Evolutionary conservation across 2,329 filamentous ascomycete species (phyloP), one percentile per base, ranked within the genome.

Genomic region (Epichloe gansuensis): DNA sequence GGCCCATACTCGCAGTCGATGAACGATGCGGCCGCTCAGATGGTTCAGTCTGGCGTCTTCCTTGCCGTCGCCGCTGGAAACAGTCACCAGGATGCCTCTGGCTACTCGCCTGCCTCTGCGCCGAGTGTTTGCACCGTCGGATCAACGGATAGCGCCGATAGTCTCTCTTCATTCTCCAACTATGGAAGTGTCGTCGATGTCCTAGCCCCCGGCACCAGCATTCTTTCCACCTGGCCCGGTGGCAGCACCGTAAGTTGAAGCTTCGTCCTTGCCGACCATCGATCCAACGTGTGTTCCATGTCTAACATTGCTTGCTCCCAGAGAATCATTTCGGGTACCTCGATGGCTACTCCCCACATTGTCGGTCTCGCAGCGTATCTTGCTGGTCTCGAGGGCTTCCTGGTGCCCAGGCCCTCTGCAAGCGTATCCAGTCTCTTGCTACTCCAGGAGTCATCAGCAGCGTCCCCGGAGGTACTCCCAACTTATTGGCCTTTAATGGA

Each of bases 21-120:
- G 57, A 81, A 80, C 70, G 63, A 61, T 17, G 77, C 77, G 9
- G 75, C 78, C 9, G 68, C 67, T 28, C 66, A 65, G 52, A 68
- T 77, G 34, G 67, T 75, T 56, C 58, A 59, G 11, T 64, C 67
- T 0, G 77, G 76, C 12, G 66, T 79, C 53, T 76, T 78, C 59
- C 67, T 79, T 38, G 76, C 72, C 48, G 76, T 79, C 11, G 78
- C 78, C 2, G 78, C 77, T 17, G 78, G 78, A 44, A 81, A 81
- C 60, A 65, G 69, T 7, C 67, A 65, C 51, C 58, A 58, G 23
- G 67, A 78, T 54, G 74, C 75, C 1, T 57, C 63, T 21, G 65
- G 64, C 56, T 71, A 61, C 51, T 78, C 75, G 1, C 75, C 75
- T 2, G 73, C 75, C 23, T 76, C 72, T 0, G 73, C 72, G 58